Evolutionary conservation across 257 asterid species (phyloP).

Genomic region (Solanum chilense): DNA sequence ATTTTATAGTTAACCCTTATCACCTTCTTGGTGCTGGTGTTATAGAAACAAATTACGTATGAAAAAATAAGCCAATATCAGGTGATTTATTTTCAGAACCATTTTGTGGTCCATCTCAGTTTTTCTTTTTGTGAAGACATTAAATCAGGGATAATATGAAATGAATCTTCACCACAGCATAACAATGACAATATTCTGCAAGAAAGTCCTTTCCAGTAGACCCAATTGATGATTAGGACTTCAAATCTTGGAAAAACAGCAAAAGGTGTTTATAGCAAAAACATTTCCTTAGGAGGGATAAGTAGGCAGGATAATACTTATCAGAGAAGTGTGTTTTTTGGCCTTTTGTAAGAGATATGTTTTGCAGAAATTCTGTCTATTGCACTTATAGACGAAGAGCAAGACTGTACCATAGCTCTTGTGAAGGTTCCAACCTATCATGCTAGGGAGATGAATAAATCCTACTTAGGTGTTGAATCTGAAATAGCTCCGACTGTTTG

Average conservation of each 20-base stretch:
- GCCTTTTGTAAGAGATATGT: not conserved
- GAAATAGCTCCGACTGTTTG: not conserved
- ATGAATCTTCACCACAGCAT: not conserved
- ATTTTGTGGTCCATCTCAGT: not conserved
- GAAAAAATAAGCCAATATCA: not conserved
- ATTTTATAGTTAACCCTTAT: not conserved
- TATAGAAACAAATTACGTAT: not conserved
- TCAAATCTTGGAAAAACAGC: not conserved
- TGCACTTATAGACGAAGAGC: not conserved
- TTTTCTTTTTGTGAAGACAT: not conserved
- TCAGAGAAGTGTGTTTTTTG: not conserved
- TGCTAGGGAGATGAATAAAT: not conserved
- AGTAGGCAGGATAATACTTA: not conserved
- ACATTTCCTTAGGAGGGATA: not conserved
- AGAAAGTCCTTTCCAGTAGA: not conserved
- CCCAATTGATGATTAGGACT: not conserved
- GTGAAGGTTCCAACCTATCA: not conserved
- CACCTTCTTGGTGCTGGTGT: not conserved
- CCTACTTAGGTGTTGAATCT: not conserved
- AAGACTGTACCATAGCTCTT: not conserved
- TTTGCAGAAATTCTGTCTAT: not conserved
- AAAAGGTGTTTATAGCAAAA: not conserved
- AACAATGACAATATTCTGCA: not conserved
- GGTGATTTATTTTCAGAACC: not conserved
- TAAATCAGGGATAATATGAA: not conserved